Evolutionary conservation across 2,329 filamentous ascomycete genomes (phyloP), one percentile per base, ranked within the genome.

Genomic region (Fusarium sp.): DNA sequence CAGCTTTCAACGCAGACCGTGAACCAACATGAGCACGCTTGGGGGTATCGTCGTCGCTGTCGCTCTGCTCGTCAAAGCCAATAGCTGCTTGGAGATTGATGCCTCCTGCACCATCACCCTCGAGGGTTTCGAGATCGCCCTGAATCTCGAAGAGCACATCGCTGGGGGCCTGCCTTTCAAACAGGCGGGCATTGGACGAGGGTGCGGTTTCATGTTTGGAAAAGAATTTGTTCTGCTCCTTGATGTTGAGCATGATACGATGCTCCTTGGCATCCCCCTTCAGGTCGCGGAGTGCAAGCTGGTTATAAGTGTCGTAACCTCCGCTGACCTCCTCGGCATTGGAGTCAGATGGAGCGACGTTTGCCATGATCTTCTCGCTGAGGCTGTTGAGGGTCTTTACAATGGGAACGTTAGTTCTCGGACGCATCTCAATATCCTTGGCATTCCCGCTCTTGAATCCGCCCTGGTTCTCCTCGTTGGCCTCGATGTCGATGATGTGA

Each of bases 391-490:
- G 86, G 0, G 94, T 95, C 71, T 93, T 91, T 73, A 98, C 92
- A 71, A 98, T 97, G 13, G 95, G 95, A 3, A 96, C 92, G 79
- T 96, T 96, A 54, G 89, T 85, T 13, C 91, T 88, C 2, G 95
- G 94, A 37, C 94, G 90, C 94, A 98, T 98, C 74, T 97, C 96
- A 38, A 93, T 85, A 80, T 98, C 95, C 64, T 96, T 94, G 62
- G 93, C 89, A 81, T 99, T 98, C 59, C 96, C 96, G 70, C 88
- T 84, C 77, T 89, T 92, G 78, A 92, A 90, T 62, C 95, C 94
- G 76, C 95, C 97, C 82, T 97, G 92, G 78, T 99, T 96, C 81
- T 96, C 94, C 83, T 98, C 96, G 79, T 99, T 99, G 34, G 93
- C 96, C 80, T 96, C 94, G 29, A 99, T 84, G 80, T 99, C 93